These are phyloP conservation scores for Echites panduratus DNA, from an alignment of 257 asterid genomes.

Conservation along the genomic window DNA sequence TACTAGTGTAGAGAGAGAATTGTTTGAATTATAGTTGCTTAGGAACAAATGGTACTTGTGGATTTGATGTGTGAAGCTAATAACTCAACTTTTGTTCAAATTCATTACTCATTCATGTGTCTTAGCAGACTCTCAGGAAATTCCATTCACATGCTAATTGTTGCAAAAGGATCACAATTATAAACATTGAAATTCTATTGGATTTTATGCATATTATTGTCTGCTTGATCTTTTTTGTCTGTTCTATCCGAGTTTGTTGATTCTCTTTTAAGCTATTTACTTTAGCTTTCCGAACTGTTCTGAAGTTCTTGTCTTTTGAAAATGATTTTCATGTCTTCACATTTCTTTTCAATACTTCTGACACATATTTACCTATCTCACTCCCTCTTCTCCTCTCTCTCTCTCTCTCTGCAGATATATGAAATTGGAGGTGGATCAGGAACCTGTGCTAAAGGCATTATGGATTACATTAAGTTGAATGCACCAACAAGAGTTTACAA, in stretches of 20 bases:
- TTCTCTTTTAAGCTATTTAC: background rate
- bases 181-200: background rate
- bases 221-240: background rate
- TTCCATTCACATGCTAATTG: background rate
- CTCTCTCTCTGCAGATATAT: slow-evolving; percentile 67
- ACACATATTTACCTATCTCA: background rate
- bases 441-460: slow-evolving; percentile 93
- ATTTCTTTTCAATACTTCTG: background rate
- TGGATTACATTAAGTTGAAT: slow-evolving; percentile 90
- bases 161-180: background rate
- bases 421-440: slow-evolving; percentile 99
- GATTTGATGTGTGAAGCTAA: background rate
- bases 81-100: background rate
- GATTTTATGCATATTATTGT: background rate
- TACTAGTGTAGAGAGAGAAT: background rate
- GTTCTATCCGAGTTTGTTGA: background rate
- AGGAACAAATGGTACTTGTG: background rate
- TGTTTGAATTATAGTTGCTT: background rate
- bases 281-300: background rate
- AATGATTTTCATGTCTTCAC: background rate
- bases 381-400: background rate
- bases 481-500: slow-evolving; percentile 94
- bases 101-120: background rate
- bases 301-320: background rate
- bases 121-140: background rate